Evolutionary conservation across 192 early-diverging fungal species (phyloP).

Genomic region (Paraglomus brasilianum): DNA sequence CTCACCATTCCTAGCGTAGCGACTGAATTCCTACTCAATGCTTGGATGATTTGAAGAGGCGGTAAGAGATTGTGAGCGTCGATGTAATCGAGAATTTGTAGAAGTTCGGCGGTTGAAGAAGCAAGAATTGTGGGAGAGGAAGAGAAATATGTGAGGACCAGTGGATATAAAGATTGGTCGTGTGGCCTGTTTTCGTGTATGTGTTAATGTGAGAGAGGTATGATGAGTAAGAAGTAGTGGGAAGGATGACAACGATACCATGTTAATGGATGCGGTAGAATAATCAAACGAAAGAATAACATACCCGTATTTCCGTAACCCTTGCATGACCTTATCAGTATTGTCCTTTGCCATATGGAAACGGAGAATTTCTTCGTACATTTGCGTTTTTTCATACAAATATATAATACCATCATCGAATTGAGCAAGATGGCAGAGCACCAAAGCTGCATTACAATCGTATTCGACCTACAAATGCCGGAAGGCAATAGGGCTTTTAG

Average conservation of each 20-base stretch:
- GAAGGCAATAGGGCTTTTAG: not conserved
- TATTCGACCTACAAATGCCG: constrained; percentile 51
- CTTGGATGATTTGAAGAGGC: constrained; percentile 87
- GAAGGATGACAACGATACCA: not conserved
- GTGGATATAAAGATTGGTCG: constrained; percentile 67
- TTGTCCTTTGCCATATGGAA: constrained; percentile 74
- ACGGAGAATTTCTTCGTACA: constrained; percentile 70
- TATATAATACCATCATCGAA: constrained; percentile 87
- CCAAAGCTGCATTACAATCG: constrained; percentile 89
- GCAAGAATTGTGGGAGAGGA: constrained; percentile 61
- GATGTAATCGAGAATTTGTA: constrained; percentile 78
- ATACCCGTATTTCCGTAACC: constrained; percentile 63
- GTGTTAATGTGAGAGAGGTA: too few relatives aligned
- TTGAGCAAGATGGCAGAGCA: constrained; percentile 81
- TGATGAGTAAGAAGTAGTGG: not conserved
- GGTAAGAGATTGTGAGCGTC: constrained; percentile 83
- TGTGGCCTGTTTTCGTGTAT: constrained; percentile 40
- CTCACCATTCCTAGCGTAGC: constrained; percentile 88
- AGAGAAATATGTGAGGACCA: constrained; percentile 72
- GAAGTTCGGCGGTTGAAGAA: constrained; percentile 55
- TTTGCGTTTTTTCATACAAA: constrained; percentile 80
- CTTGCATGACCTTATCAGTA: constrained; percentile 60
- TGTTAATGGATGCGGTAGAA: not conserved
- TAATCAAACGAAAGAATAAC: not conserved
- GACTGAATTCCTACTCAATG: constrained; percentile 71